Evolutionary conservation across 768 basidiomycete genomes (phyloP).

Genomic region (Pleurotus sapidus): DNA sequence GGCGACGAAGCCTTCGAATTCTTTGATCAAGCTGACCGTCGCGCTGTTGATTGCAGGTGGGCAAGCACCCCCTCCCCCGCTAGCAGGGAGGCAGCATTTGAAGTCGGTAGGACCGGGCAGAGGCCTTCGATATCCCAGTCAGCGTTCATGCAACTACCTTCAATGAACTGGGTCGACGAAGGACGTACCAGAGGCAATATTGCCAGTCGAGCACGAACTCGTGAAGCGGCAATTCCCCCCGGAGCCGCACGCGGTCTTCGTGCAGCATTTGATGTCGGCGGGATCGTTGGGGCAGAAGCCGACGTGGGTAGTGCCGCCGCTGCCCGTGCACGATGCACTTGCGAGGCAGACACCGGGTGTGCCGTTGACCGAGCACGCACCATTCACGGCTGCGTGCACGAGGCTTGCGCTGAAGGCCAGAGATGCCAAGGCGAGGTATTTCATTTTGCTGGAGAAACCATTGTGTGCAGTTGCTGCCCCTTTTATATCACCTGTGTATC

Average conservation of each 20-base stretch:
- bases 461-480: too few relatives aligned
- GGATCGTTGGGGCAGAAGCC: slow-evolving; percentile 10
- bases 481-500: too few relatives aligned
- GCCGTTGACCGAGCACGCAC: slow-evolving; percentile 7
- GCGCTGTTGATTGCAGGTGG: slow-evolving; percentile 24
- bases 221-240: slow-evolving; percentile 10
- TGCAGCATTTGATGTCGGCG: slow-evolving; percentile 12
- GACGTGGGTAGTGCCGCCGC: slow-evolving; percentile 6
- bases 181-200: slow-evolving; percentile 18
- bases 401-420: neutral
- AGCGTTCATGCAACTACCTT: neutral
- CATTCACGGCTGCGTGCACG: slow-evolving; percentile 10
- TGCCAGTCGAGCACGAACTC: slow-evolving; percentile 7
- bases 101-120: slow-evolving; percentile 25
- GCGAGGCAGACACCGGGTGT: slow-evolving; percentile 9
- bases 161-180: neutral
- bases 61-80: slow-evolving; percentile 6
- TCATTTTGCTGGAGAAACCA: neutral
- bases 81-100: slow-evolving; percentile 21
- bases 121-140: slow-evolving; percentile 14
- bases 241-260: slow-evolving; percentile 8
- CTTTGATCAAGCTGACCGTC: slow-evolving; percentile 26
- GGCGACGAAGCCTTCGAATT: slow-evolving; percentile 32
- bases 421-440: neutral
- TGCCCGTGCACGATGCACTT: slow-evolving; percentile 4